Base-by-base conservation (phyloP, 1,284 basidiomycete species). In the Peniophora sp. region DNA sequence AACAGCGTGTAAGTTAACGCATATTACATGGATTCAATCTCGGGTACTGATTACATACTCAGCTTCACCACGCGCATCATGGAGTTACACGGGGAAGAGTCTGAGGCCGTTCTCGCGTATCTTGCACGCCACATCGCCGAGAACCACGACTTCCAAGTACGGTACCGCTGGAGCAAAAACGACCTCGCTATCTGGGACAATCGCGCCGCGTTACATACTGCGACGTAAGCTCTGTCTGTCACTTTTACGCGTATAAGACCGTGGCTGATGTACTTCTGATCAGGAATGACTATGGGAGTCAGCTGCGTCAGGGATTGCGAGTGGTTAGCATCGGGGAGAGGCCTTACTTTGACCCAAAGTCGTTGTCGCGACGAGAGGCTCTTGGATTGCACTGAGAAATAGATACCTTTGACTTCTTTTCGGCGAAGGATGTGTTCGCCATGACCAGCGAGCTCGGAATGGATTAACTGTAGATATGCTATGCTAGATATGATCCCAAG, bases 21-120 rank as follows among this genome's bases (percentile, higher is more conserved):
- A 49, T 22, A 17, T n/a, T n/a, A n/a, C n/a, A n/a, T n/a, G n/a
- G n/a, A n/a, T n/a, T n/a, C n/a, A n/a, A n/a, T n/a, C n/a, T n/a
- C n/a, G n/a, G n/a, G n/a, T n/a, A 9, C 35, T 35, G 24, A 32
- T 17, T 20, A 14, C 37, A 18, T 17, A 14, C 24, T 34, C 46
- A 75, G 71, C 8, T 88, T 88, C 67, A 86, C 82, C 2, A 76
- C 72, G 55, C 73, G 75, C 34, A 83, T 88, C 59, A 64, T 79
- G 42, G 83, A 80, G 59, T 68, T 88, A 37, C 69, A 72, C 3
- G 66, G 67, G 17, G 78, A 79, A 49, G 85, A 88, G 66, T 79
- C 76, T 24, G 73, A 79, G 44, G 58, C 69, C 27, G 54, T 80
- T 3, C 67, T 82, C 22, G 66, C 71, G 8, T 76, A 76, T 61